Evolutionary conservation across 306 rosid species (phyloP).

Genomic region (Rubus parviflorus): DNA sequence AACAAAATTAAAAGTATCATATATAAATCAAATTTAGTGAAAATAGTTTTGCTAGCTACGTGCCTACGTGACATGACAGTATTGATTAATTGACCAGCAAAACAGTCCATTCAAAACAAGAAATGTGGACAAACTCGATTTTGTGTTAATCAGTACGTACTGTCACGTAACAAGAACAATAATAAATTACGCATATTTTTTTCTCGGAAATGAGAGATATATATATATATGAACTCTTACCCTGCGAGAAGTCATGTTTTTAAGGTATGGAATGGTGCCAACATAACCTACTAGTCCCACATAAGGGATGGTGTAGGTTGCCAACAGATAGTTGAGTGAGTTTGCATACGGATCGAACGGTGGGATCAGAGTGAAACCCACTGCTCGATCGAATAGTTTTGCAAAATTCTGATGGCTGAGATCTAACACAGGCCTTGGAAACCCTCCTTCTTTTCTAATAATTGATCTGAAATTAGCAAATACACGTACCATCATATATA

Average conservation of each 20-base stretch:
- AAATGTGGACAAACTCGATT: not conserved
- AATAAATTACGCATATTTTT: not conserved
- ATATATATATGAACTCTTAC: conserved; percentile 15
- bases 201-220: not conserved
- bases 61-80: not conserved
- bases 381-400: conserved; percentile 13
- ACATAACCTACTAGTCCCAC: conserved; percentile 28
- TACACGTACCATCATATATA: not conserved
- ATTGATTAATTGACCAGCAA: not conserved
- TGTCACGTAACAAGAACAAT: not conserved
- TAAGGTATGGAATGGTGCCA: conserved; percentile 26
- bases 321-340: conserved; percentile 22
- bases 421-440: conserved; percentile 27
- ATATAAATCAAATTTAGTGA: not conserved
- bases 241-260: not conserved
- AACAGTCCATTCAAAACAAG: no score
- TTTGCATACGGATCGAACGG: conserved; percentile 32
- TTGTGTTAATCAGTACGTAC: not conserved
- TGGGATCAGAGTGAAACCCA: conserved; percentile 16
- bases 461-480: conserved; percentile 18
- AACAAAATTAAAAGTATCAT: not conserved
- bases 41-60: no score
- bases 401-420: conserved; percentile 22
- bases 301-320: conserved; percentile 24
- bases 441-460: conserved; percentile 13